phyloP scores from a whole-genome alignment of 306 rosid genomes.

The Lathyrus oleraceus region DNA sequence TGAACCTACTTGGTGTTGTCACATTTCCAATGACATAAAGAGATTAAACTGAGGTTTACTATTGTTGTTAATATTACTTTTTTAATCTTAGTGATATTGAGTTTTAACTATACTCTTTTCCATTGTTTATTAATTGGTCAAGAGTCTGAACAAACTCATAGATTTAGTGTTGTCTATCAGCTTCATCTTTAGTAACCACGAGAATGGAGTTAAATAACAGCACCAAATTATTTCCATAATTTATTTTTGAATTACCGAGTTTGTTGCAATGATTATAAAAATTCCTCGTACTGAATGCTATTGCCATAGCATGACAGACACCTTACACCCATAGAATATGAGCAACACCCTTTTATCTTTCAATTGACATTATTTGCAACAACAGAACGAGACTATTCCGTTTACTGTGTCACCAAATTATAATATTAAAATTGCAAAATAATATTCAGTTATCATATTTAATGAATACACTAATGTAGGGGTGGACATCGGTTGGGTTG shows the following conservation, averaged over 20 bases:
- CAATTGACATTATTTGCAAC: no score
- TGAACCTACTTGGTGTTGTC: constrained; percentile 54
- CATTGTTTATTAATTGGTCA: neutral
- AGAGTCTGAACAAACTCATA: constrained; percentile 62
- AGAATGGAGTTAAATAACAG: constrained; percentile 69
- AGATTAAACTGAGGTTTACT: neutral
- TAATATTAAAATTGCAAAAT: no score
- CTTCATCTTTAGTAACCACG: constrained; percentile 54
- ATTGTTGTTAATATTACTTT: neutral
- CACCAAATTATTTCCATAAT: no score
- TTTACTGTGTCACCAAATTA: no score
- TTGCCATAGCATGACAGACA: neutral
- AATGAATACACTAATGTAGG: no score
- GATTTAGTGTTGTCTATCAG: constrained; percentile 67
- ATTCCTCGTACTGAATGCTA: constrained; percentile 17
- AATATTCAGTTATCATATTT: no score
- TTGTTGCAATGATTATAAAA: neutral
- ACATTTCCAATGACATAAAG: constrained; percentile 44
- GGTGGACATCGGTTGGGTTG: no score
- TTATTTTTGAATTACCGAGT: no score
- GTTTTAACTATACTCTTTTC: constrained; percentile 55
- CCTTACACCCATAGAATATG: constrained; percentile 18
- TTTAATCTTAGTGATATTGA: neutral
- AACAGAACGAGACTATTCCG: no score
- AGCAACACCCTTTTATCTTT: neutral